A percentile compares a stretch with the other conserved stretches of the same genome.
Conservation (phyloP, 2,329 filamentous ascomycete species). For the Exophiala xenobiotica region DNA sequence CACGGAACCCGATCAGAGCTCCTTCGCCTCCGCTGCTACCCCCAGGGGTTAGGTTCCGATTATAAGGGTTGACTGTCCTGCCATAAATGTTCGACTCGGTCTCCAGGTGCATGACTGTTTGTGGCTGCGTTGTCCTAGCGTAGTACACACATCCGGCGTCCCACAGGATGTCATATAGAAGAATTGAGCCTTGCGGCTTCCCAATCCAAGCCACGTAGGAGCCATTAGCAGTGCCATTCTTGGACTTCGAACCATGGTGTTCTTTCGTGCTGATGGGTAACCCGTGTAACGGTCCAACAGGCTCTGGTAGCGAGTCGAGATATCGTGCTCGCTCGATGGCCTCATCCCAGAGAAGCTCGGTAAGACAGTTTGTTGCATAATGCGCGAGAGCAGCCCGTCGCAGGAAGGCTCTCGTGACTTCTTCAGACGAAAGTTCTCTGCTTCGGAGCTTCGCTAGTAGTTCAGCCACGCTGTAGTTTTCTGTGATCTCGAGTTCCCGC, state of each 20-base stretch:
- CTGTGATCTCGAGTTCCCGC: conserved; percentile 54
- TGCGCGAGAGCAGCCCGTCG: conserved; percentile 54
- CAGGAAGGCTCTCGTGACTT: conserved; percentile 55
- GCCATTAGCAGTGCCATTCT: conserved; percentile 26
- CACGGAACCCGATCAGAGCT: conserved; percentile 52
- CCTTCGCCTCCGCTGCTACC: conserved; percentile 59
- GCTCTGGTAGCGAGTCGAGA: conserved; percentile 49
- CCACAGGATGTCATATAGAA: conserved; percentile 31
- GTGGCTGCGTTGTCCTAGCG: conserved; percentile 29
- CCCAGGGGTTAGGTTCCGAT: conserved; percentile 50
- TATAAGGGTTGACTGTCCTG: conserved; percentile 54
- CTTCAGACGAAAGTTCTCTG: conserved; percentile 43
- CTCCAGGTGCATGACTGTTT: conserved; percentile 34
- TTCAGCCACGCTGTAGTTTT: conserved; percentile 42
- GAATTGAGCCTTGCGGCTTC: conserved; percentile 22
- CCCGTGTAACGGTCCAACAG: conserved; percentile 60
- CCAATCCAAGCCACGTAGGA: conserved; percentile 34
- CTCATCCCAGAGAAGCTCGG: conserved; percentile 52
- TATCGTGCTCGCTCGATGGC: conserved; percentile 48
- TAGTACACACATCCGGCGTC: conserved; percentile 34
- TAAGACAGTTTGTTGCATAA: conserved; percentile 40
- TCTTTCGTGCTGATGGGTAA: conserved; percentile 56
- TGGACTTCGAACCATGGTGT: conserved; percentile 30
- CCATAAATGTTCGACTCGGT: conserved; percentile 34
- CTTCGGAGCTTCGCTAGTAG: conserved; percentile 46